Evolutionary conservation across 2,329 filamentous ascomycete species (phyloP).

Genomic region (Apiospora sp.): DNA sequence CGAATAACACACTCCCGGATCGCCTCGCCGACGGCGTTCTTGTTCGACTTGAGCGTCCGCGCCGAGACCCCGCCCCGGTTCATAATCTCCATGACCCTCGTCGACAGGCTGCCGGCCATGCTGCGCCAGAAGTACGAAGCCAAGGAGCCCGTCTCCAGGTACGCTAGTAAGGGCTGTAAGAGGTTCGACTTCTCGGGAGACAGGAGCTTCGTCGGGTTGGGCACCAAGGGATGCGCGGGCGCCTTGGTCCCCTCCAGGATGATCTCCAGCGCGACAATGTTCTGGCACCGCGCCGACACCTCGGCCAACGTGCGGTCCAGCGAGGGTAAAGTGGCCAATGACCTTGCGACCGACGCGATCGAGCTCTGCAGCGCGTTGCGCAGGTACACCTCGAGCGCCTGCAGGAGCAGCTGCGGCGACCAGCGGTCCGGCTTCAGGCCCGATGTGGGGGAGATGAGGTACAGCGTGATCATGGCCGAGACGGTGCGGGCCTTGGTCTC

Average conservation of each 20-base stretch:
- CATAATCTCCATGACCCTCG: conserved; percentile 84
- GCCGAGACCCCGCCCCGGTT: conserved; percentile 84
- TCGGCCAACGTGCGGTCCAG: conserved; percentile 85
- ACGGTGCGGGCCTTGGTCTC: conserved; percentile 77
- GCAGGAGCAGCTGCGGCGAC: conserved; percentile 76
- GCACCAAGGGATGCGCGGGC: conserved; percentile 73
- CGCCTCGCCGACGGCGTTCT: conserved; percentile 76
- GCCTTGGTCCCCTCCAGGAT: conserved; percentile 75
- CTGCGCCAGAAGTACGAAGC: conserved; percentile 94
- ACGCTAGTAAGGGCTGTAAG: conserved; percentile 74
- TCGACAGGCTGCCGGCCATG: conserved; percentile 78
- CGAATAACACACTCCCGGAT: conserved; percentile 84
- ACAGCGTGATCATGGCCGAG: conserved; percentile 79
- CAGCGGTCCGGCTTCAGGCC: conserved; percentile 61
- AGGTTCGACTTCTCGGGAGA: conserved; percentile 57
- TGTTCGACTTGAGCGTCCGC: conserved; percentile 79
- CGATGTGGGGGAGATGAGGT: conserved; percentile 77
- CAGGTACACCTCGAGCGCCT: conserved; percentile 82
- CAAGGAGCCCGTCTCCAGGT: conserved; percentile 87
- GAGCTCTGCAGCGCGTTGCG: conserved; percentile 82
- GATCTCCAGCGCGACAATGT: conserved; percentile 85
- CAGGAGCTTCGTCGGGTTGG: conserved; percentile 35
- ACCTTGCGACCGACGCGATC: conserved; percentile 75
- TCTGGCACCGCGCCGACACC: conserved; percentile 85
- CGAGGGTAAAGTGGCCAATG: conserved; percentile 80